Percentiles rank a stretch among this genome's conserved stretches.
Evolutionary conservation across 345 rosid genomes (phyloP).

Genomic region (Ceriops decandra): DNA sequence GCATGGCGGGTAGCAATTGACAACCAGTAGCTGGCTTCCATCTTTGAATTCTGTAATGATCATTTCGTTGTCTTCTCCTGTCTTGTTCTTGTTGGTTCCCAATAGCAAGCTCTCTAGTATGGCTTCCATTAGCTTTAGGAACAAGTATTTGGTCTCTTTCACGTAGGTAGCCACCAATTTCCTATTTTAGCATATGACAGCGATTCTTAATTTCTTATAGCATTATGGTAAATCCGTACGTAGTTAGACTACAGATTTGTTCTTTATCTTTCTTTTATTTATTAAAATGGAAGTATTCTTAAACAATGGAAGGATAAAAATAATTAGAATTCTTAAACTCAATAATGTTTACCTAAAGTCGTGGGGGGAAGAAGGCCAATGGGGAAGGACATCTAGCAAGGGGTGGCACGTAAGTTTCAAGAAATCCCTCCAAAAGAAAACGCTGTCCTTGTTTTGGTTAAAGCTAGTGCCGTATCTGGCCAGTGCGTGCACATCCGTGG

Average conservation of each 20-base stretch:
- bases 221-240: not conserved
- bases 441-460: conserved; percentile 75
- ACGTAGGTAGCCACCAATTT: conserved; percentile 61
- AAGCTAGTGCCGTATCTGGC: conserved; percentile 92
- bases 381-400: conserved; percentile 46
- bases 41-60: conserved; percentile 39
- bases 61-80: conserved; percentile 24
- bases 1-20: conserved; percentile 75
- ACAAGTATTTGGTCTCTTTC: conserved; percentile 57
- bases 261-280: not conserved
- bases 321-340: not conserved
- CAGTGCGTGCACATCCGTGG: conserved; percentile 57
- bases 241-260: no score
- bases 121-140: conserved; percentile 57
- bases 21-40: conserved; percentile 75
- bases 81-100: conserved; percentile 3
- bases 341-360: conserved; percentile 55
- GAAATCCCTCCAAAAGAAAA: conserved; percentile 93
- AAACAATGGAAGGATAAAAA: not conserved
- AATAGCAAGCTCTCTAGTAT: conserved; percentile 50
- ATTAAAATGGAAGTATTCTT: not conserved
- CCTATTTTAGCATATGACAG: conserved; percentile 33
- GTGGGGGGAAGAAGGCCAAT: conserved; percentile 85
- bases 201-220: not conserved
- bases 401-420: conserved; percentile 72